Base-by-base conservation (phyloP, 768 basidiomycete genomes). In the Suillus weaverae region DNA sequence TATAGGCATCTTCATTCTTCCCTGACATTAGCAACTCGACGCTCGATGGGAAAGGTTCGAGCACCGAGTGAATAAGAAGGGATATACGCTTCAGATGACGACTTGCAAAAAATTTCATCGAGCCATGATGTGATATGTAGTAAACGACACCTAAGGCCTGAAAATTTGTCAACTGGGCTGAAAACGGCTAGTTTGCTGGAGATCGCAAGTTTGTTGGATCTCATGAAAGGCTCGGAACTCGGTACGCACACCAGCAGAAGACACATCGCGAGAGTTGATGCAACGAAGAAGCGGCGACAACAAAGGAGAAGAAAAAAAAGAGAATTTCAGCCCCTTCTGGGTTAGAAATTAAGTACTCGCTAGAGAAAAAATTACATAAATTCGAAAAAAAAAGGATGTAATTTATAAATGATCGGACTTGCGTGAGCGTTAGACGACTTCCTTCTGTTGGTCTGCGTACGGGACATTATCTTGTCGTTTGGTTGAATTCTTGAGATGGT, bases 1-100 rank as follows among this genome's bases (percentile, higher is more conserved):
- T 22, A 22, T 13, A 41, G 18, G 11, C 39, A 20, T 11, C 9
- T 59, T 79, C 62, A 56, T 51, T 86, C 74, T 86, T 73, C 84
- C 84, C 84, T 75, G 60, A 69, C 69, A 79, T 82, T 82, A 83
- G 80, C 81, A 82, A 81, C 84, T 82, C 84, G 76, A 74, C 72
- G 77, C 70, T 74, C 81, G 81, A 78, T 83, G 70, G 68, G 63
- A 60, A 36, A 56, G 53, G 36, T 74, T 79, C 83, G 76, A 80
- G 77, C 73, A 70, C 76, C 61, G 81, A 83, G 84, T 81, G 81
- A 81, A 84, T 81, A 78, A 60, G 69, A 75, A 72, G 78, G 80
- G 77, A 67, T 57, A 64, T 57, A 10, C 5, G 5, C 2, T 14
- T 36, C 7, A 20, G 20, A n/a, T 20, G 32, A 33, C 20, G 53